A percentile compares a stretch with the other conserved stretches of the same genome.
phyloP scores from a whole-genome alignment of 805 yeast species.

The Yarrowia sp. region DNA sequence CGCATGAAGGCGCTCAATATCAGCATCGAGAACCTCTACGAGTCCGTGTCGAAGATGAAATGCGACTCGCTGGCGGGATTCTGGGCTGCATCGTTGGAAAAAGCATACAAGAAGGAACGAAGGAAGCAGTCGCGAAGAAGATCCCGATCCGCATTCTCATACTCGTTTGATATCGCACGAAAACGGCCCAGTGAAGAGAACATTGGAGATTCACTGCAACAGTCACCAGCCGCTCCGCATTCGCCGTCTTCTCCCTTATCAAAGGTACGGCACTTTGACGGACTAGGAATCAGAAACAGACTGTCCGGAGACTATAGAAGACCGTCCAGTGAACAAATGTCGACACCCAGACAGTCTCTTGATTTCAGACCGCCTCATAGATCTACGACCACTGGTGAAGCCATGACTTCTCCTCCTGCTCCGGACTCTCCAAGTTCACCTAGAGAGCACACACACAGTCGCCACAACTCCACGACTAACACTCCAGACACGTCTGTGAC shows the following conservation, averaged over 20 bases:
- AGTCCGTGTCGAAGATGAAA: constrained; percentile 62
- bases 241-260: constrained; percentile 23
- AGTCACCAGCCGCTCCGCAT: not conserved
- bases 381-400: constrained; percentile 17
- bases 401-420: constrained; percentile 24
- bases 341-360: constrained; percentile 23
- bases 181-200: constrained; percentile 18
- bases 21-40: constrained; percentile 64
- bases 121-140: constrained; percentile 19
- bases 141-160: constrained; percentile 1
- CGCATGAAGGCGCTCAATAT: constrained; percentile 66
- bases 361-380: constrained; percentile 30
- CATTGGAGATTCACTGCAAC: constrained; percentile 12
- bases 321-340: constrained; percentile 34
- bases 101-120: constrained; percentile 49
- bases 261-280: constrained; percentile 6
- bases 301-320: constrained; percentile 29
- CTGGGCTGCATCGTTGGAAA: constrained; percentile 71
- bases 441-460: not conserved
- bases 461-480: not conserved
- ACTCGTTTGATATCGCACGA: constrained; percentile 9
- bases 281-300: constrained; percentile 33
- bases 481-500: constrained; percentile 33
- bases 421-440: not conserved
- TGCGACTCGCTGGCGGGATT: constrained; percentile 78